These are phyloP conservation scores for Oidiodendron maius DNA, from an alignment of 495 filamentous ascomycete genomes.

Conservation along the genomic window DNA sequence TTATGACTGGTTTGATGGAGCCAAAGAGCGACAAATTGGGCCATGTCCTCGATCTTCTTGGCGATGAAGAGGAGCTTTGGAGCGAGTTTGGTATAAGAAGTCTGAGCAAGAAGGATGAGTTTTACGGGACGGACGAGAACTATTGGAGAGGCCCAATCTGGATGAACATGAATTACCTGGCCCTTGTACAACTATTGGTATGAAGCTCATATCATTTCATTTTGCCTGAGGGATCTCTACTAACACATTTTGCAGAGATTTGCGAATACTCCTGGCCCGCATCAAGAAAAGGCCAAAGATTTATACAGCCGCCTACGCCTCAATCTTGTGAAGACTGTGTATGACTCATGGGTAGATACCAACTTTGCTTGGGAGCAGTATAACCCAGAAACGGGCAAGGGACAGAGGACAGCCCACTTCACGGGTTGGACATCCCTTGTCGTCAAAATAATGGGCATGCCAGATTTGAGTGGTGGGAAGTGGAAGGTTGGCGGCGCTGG, in stretches of 20 bases:
- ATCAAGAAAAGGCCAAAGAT: constrained; percentile 60
- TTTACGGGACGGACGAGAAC: constrained; percentile 88
- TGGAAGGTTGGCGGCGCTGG: constrained; percentile 5
- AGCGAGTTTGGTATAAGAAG: constrained; percentile 80
- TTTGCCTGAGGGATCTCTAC: constrained; percentile 9
- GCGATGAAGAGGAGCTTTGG: constrained; percentile 80
- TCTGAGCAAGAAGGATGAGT: constrained; percentile 73
- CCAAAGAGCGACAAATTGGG: constrained; percentile 68
- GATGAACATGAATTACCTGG: constrained; percentile 97
- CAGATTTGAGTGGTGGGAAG: constrained; percentile 36
- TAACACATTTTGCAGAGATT: constrained; percentile 39
- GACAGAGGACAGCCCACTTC: constrained; percentile 95
- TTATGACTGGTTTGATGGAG: constrained; percentile 69
- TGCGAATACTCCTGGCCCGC: constrained; percentile 53
- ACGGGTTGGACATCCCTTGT: constrained; percentile 97
- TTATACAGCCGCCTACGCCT: constrained; percentile 72
- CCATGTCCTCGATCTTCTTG: constrained; percentile 68
- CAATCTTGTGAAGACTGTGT: constrained; percentile 88
- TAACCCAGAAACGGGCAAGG: constrained; percentile 84
- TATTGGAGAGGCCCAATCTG: constrained; percentile 96
- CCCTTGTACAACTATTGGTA: constrained; percentile 76
- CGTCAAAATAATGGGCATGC: constrained; percentile 96
- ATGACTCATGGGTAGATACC: constrained; percentile 78
- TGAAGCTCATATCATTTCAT: constrained; percentile 28
- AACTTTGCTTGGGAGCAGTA: constrained; percentile 99